Conservation (phyloP, 140 eudicot genomes). For the Stevia rebaudiana region DNA sequence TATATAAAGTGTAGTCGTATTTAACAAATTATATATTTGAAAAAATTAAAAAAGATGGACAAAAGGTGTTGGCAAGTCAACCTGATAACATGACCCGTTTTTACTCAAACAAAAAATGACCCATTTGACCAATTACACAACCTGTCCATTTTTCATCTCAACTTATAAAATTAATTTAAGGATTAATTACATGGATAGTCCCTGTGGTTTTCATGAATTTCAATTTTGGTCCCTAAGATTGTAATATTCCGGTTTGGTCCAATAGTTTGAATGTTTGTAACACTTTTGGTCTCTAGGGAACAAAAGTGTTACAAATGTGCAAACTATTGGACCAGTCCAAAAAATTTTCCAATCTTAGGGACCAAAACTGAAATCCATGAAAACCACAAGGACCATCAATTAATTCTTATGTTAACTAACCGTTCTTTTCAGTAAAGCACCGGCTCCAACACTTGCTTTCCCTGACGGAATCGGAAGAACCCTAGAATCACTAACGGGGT, state of each 20-base stretch:
- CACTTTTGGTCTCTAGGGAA: too few species aligned
- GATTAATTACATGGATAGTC: slow-evolving; percentile 3
- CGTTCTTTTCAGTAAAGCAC: slow-evolving; percentile 77
- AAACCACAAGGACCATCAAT: too few species aligned
- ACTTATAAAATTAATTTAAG: background rate
- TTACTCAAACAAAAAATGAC: background rate
- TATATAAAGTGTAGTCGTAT: background rate
- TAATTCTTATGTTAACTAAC: slow-evolving; percentile 45
- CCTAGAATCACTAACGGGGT: slow-evolving; percentile 70
- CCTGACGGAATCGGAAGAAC: slow-evolving; percentile 88
- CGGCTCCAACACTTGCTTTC: slow-evolving; percentile 78
- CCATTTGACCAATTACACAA: background rate
- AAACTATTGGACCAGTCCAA: too few species aligned
- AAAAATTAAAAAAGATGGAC: background rate
- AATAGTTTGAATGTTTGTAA: too few species aligned
- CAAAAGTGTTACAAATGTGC: too few species aligned
- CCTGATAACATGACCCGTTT: background rate
- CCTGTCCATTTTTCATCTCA: background rate
- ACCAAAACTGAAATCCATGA: too few species aligned
- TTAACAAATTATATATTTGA: background rate
- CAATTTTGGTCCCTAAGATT: too few species aligned
- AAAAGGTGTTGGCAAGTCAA: background rate
- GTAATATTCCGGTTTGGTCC: too few species aligned
- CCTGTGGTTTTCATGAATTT: too few species aligned
- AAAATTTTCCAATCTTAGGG: too few species aligned